phyloP scores from a whole-genome alignment of 2,329 filamentous ascomycete species.

The Esteya vermicola region DNA sequence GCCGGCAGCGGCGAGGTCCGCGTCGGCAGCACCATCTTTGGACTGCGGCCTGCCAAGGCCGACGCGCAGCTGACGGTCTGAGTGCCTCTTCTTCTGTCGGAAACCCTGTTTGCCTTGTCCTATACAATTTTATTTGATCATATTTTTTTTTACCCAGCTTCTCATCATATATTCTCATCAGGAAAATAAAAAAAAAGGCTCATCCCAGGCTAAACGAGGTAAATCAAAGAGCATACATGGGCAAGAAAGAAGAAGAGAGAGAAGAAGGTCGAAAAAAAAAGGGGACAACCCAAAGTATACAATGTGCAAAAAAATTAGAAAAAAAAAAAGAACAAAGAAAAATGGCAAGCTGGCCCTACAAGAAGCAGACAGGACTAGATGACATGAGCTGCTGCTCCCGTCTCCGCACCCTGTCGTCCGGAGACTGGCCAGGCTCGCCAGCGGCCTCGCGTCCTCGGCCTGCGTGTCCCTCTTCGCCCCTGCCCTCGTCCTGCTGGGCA shows the following conservation, averaged over 20 bases:
- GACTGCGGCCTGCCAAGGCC: slow-evolving; percentile 61
- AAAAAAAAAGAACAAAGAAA: background rate
- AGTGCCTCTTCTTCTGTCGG: no score
- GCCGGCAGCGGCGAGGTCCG: slow-evolving; percentile 82
- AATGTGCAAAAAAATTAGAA: background rate
- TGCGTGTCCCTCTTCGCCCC: background rate
- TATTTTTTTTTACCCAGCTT: no score
- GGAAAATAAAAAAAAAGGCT: background rate
- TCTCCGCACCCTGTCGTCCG: no score
- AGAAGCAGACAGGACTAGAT: slow-evolving; percentile 7
- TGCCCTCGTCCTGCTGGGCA: background rate
- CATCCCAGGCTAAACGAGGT: background rate
- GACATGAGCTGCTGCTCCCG: background rate
- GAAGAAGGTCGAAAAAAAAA: background rate
- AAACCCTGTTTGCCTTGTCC: no score
- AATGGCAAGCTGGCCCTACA: slow-evolving; percentile 2
- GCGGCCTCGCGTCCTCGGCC: background rate
- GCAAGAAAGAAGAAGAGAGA: no score
- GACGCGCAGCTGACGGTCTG: slow-evolving; percentile 56
- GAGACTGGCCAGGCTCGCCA: no score
- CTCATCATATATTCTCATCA: no score
- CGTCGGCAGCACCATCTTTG: slow-evolving; percentile 90
- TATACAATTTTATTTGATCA: no score
- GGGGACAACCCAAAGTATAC: slow-evolving; percentile 14
- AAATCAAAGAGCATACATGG: no score